Base-by-base conservation (phyloP, 140 eudicot species). In the Ambrosia hybrid region DNA sequence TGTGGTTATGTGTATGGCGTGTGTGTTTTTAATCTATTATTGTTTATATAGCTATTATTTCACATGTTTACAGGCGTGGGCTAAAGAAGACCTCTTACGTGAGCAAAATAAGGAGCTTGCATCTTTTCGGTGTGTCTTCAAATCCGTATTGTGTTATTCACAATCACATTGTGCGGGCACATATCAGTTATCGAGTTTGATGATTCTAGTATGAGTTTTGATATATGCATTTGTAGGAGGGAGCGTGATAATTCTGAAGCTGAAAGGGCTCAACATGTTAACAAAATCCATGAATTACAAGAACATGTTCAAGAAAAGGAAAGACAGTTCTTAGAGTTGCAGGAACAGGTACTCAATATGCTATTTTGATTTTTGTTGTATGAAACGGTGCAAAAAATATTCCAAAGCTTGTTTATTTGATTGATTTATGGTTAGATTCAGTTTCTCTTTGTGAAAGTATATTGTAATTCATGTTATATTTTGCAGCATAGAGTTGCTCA, bases 251-350 rank as follows among this genome's bases (percentile, higher is more conserved):
- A 71, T 79, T 71, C 82, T 70, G 98, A 93, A 78, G 96, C 91
- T 82, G 97, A 93, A 83, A 87, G 96, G 77, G 83, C 89, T 10
- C 97, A 90, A 52, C 89, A 87, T 79, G 85, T 90, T 63, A 81
- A 84, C 77, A 93, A 93, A 80, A 93, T 93, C 68, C 97, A 84
- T 78, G 98, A 93, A 21, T 81, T 93, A 72, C 98, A 93, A 79
- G 97, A 93, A 70, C 96, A 85, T 79, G 66, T 87, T 73, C 91
- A 93, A 78, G 98, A 90, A 55, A 93, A 93, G 73, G 97, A 93
- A 70, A 85, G 83, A 0, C 93, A 80, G 81, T 70, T 87, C 36
- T 41, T 89, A 71, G 98, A 93, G 79, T 48, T 93, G 86, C 96
- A 93, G 85, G 98, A 93, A 70, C 96, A 90, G 96, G 98, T 93